Conservation (phyloP, 1,139 yeast species). For the Kurtzmaniella quercitrusa region DNA sequence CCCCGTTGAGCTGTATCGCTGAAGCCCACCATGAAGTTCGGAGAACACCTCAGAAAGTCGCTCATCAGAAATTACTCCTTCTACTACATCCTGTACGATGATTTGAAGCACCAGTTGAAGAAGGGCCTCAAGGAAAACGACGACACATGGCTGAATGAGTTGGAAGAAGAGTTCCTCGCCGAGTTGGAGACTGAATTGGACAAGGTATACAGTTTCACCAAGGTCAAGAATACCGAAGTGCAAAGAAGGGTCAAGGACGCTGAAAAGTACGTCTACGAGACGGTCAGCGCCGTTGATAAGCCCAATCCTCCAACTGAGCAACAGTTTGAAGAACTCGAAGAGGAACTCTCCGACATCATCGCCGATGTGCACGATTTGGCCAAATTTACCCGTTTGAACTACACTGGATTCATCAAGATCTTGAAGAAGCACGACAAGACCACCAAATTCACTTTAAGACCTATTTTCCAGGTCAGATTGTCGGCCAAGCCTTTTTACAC, state of each 20-base stretch:
- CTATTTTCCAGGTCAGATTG: slow-evolving; percentile 88
- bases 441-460: slow-evolving; percentile 78
- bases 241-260: slow-evolving; percentile 77
- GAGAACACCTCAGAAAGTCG: slow-evolving; percentile 70
- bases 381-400: slow-evolving; percentile 85
- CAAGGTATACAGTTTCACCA: slow-evolving; percentile 86
- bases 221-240: slow-evolving; percentile 81
- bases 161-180: slow-evolving; percentile 77
- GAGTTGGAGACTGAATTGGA: slow-evolving; percentile 78
- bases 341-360: slow-evolving; percentile 85
- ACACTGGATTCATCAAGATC: slow-evolving; percentile 94
- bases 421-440: slow-evolving; percentile 93
- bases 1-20: too few relatives aligned
- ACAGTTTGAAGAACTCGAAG: slow-evolving; percentile 87
- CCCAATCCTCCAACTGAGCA: slow-evolving; percentile 51
- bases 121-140: slow-evolving; percentile 55
- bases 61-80: slow-evolving; percentile 80
- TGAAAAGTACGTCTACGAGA: slow-evolving; percentile 62
- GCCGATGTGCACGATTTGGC: slow-evolving; percentile 98
- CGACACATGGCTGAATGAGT: slow-evolving; percentile 62
- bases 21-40: slow-evolving; percentile 72
- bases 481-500: slow-evolving; percentile 93
- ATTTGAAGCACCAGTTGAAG: slow-evolving; percentile 75
- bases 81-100: slow-evolving; percentile 88
- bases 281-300: slow-evolving; percentile 43